Evolutionary conservation across 495 filamentous ascomycete species (phyloP), one percentile per base, ranked within the genome.

Genomic region (Podospora anserina): DNA sequence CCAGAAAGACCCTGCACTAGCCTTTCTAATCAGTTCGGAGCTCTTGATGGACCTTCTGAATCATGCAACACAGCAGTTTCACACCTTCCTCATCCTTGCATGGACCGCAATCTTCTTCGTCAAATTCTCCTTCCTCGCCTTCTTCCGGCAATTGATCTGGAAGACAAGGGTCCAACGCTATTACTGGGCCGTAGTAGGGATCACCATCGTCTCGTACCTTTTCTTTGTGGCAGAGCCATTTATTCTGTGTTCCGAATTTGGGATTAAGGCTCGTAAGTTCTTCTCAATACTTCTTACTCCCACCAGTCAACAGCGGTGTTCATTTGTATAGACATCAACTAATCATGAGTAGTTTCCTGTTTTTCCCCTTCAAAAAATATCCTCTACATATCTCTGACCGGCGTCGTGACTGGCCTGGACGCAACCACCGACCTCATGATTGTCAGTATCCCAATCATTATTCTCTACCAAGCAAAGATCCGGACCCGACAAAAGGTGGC

Each of bases 51-150:
- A 56, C 9, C 59, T 71, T 18, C 63, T 69, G 58, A 66, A 61
- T 27, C 20, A 27, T 27, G 59, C 59, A 5, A 27, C 59, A 11
- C 59, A 68, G 57, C 58, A 16, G 11, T 53, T 66, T 5, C 68
- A 63, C 55, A 63, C 66, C 0, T 69, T 66, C 32, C 19, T 71
- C 5, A 63, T 63, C 59, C 44, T 71, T 15, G 65, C 65, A 61
- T 71, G 70, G 70, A 71, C 70, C 18, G 68, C 70, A 1, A 71
- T 66, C 0, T 71, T 61, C 28, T 63, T 67, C 6, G 70, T 71
- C 63, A 71, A 71, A 53, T 67, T 67, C 4, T 71, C 66, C 57
- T 71, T 71, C 9, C 58, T 71, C 30, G 70, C 70, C 13, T 71
- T 71, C 66, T 61, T 71, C 62, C 70, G 66, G 6, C 70, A 67